A percentile compares a stretch with the other conserved stretches of the same genome.
phyloP scores from a whole-genome alignment of 2,329 filamentous ascomycete genomes.

The Setomelanomma holmii region DNA sequence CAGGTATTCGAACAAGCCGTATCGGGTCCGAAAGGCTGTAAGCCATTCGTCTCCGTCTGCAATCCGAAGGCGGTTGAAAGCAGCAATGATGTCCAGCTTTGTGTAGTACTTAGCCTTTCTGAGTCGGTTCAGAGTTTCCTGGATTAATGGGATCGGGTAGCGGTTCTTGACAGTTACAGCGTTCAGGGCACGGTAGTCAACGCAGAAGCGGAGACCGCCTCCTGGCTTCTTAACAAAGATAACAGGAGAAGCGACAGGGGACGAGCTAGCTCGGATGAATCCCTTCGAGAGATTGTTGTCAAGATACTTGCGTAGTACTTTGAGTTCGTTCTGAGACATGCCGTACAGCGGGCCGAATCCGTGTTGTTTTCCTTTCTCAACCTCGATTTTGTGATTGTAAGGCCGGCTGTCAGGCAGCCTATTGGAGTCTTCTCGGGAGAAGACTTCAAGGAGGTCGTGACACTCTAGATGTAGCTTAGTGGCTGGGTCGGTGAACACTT shows the following conservation, averaged over 20 bases:
- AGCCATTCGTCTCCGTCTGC: constrained; percentile 5
- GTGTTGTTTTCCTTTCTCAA: too few relatives aligned
- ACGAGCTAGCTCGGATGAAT: background rate
- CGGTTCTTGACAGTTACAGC: constrained; percentile 1
- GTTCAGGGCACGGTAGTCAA: constrained; percentile 1
- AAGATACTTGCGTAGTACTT: too few relatives aligned
- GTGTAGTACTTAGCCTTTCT: background rate
- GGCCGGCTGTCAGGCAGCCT: too few relatives aligned
- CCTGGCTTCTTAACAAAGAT: background rate
- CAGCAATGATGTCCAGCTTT: constrained; percentile 2
- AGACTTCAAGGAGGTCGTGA: too few relatives aligned
- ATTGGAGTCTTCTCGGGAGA: too few relatives aligned
- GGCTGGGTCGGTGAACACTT: too few relatives aligned
- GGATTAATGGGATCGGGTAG: background rate
- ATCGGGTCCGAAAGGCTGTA: constrained; percentile 15
- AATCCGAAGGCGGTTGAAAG: background rate
- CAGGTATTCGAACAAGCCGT: constrained; percentile 27
- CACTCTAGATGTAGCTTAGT: too few relatives aligned
- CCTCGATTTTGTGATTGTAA: too few relatives aligned
- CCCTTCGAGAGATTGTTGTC: background rate
- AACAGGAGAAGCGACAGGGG: background rate
- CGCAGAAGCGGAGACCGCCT: background rate
- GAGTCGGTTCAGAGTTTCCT: background rate
- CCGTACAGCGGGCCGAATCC: too few relatives aligned
- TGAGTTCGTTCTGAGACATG: too few relatives aligned